A percentile compares a stretch with the other conserved stretches of the same genome.
Evolutionary conservation across 2,329 filamentous ascomycete genomes (phyloP).

Genomic region (Neofusicoccum cordaticola): DNA sequence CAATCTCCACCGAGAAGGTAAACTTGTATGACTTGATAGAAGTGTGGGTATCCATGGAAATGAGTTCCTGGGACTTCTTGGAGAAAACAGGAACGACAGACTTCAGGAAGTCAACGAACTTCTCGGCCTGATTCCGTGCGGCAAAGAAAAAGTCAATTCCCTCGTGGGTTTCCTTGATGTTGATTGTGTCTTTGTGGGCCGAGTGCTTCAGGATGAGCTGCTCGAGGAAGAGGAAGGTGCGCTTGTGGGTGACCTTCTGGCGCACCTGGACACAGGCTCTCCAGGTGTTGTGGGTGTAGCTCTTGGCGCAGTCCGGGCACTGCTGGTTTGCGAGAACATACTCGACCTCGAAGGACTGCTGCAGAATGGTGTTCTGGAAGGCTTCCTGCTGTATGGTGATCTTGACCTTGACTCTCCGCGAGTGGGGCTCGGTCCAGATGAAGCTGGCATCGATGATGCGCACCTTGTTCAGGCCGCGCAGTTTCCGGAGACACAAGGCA

Average conservation of each 20-base stretch:
- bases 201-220: conserved; percentile 94
- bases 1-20: conserved; percentile 80
- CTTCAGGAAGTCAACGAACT: conserved; percentile 84
- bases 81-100: conserved; percentile 75
- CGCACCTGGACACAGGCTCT: conserved; percentile 89
- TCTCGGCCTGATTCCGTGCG: conserved; percentile 84
- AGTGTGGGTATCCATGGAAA: conserved; percentile 90
- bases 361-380: conserved; percentile 67
- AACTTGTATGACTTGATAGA: conserved; percentile 93
- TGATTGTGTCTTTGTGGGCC: conserved; percentile 89
- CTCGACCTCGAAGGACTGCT: conserved; percentile 93
- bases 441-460: conserved; percentile 94
- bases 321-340: conserved; percentile 90
- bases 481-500: conserved; percentile 83
- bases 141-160: conserved; percentile 96
- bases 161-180: conserved; percentile 95
- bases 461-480: conserved; percentile 82
- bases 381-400: conserved; percentile 82
- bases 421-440: conserved; percentile 98
- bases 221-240: conserved; percentile 79
- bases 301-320: conserved; percentile 92
- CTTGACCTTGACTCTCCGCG: conserved; percentile 86
- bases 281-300: conserved; percentile 96
- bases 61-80: conserved; percentile 88
- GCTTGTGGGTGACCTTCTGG: conserved; percentile 95